phyloP scores from a whole-genome alignment of 352 stramenopile species.

The Pythium monospermum region DNA sequence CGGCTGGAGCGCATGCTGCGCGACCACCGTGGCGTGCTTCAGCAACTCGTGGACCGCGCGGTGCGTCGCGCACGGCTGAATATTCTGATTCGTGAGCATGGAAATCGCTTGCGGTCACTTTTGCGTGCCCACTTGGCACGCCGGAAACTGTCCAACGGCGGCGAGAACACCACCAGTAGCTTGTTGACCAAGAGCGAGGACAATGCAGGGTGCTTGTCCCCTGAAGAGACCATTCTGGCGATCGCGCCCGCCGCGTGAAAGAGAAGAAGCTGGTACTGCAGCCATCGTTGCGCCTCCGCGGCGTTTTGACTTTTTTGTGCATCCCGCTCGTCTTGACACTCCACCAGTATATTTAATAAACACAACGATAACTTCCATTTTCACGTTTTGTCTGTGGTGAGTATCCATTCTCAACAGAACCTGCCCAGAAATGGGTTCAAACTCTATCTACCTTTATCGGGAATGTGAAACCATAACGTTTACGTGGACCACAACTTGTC shows the following conservation, averaged over 20 bases:
- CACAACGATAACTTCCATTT: not conserved
- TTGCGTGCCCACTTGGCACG: conserved; percentile 14
- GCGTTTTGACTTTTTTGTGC: no score
- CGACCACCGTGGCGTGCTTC: conserved; percentile 27
- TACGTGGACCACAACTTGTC: conserved; percentile 2
- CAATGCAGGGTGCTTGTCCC: no score
- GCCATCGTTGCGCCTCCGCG: no score
- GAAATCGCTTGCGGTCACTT: conserved; percentile 10
- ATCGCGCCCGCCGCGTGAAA: not conserved
- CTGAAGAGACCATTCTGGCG: no score
- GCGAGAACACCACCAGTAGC: not conserved
- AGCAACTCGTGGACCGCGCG: conserved; percentile 23
- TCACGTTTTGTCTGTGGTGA: no score
- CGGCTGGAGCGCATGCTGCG: conserved; percentile 32
- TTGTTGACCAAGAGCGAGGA: not conserved
- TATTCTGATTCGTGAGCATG: conserved; percentile 19
- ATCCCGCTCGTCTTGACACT: not conserved
- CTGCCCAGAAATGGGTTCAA: not conserved
- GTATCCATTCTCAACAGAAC: not conserved
- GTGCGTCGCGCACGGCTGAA: conserved; percentile 22
- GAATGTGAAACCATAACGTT: not conserved
- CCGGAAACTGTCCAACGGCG: not conserved
- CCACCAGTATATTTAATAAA: not conserved
- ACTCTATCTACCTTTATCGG: not conserved
- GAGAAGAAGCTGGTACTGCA: no score